Percentiles rank a stretch among this genome's conserved stretches.
Conservation (phyloP, 441 rosid genomes). For the Daphne laureola region DNA sequence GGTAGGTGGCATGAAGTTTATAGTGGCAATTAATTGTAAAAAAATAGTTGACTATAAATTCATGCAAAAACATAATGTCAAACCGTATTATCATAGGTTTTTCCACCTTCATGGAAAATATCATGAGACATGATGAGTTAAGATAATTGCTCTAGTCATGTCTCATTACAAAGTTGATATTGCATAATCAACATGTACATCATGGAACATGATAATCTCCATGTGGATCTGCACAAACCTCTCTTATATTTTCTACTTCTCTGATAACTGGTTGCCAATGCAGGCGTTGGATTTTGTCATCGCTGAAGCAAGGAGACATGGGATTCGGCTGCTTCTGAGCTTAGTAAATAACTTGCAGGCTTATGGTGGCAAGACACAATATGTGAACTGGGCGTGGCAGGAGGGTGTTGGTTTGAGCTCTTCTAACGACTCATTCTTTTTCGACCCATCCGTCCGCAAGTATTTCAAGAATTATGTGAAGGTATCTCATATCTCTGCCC, state of each 20-base stretch:
- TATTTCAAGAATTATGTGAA: constrained; percentile 78
- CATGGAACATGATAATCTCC: no score
- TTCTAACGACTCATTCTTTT: constrained; percentile 91
- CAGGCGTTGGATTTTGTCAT: constrained; percentile 92
- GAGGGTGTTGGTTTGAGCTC: constrained; percentile 91
- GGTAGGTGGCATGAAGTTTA: no score
- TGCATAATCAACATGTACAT: no score
- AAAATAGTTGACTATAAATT: no score
- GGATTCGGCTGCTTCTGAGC: constrained; percentile 70
- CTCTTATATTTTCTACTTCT: neutral
- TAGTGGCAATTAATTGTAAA: no score
- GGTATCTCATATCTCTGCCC: constrained; percentile 20
- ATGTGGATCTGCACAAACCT: no score
- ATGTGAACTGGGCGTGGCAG: constrained; percentile 93
- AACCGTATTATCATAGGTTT: no score
- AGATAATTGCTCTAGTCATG: no score
- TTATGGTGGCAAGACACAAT: constrained; percentile 90
- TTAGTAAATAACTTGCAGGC: constrained; percentile 78
- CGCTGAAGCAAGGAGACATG: constrained; percentile 70
- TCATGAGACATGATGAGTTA: no score
- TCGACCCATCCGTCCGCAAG: constrained; percentile 78
- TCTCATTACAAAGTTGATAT: no score
- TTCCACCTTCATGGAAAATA: no score
- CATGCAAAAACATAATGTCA: no score
- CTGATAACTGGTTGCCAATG: constrained; percentile 14